Evolutionary conservation across 208 protist genomes (phyloP), one percentile per base, ranked within the genome.

Genomic region (Wallacemonas rigidus): DNA sequence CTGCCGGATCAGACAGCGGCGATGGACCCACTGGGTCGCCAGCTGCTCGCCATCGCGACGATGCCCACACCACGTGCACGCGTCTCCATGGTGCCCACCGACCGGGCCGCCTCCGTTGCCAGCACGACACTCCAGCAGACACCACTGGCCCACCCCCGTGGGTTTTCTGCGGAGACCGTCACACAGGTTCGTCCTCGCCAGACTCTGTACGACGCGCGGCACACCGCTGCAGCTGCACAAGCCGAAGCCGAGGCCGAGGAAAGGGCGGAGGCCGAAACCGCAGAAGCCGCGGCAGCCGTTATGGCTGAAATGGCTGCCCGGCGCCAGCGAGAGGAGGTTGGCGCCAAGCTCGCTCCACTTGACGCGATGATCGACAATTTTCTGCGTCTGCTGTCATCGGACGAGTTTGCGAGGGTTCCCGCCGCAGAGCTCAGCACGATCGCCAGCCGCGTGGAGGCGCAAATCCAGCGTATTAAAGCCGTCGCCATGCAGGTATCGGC

Each of bases 331-430:
- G 65, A 43, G n/a, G 51, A 60, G 15, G 0, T 72, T 44, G 40
- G 2, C 15, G 56, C 40, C 36, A 72, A 72, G 47, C 36, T 86
- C n/a, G 62, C 39, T 39, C 77, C 77, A 17, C 72, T 95, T 26
- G 80, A 92, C 65, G 69, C 57, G 12, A 92, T 92, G 86, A 53
- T 92, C 41, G 83, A 92, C 67, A 73, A 80, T 15, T 92, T 95
- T 71, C 40, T 87, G 1, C 70, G 71, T 7, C 67, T 91, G 35
- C 71, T 95, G 36, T 58, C 79, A 36, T 88, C 80, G 5, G 69
- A 78, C 6, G 78, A 81, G 0, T 47, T 82, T 9, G 45, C 43
- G 26, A 48, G 75, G 38, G 69, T 85, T 0, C 36, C 74, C 2
- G 51, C 74, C 36, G 77, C 67, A 2, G 80, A 87, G 39, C 50